Evolutionary conservation across 352 stramenopile species (phyloP).

Genomic region (Phytophthora lateralis): DNA sequence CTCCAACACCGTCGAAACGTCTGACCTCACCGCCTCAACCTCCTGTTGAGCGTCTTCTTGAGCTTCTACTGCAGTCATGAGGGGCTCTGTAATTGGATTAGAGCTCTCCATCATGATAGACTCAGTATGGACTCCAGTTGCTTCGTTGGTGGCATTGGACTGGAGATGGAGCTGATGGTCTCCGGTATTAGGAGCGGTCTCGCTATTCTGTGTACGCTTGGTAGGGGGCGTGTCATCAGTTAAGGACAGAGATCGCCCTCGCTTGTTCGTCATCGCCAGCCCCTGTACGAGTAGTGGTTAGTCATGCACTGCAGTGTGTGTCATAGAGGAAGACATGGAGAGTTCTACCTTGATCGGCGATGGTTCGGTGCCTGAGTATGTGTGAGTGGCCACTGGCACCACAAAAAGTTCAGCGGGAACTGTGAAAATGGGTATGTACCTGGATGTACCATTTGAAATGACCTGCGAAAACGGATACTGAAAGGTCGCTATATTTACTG

Average conservation of each 20-base stretch:
- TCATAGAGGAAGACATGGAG: background rate
- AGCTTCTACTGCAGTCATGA: too few relatives aligned
- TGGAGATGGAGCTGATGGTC: slow-evolving; percentile 10
- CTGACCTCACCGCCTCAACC: background rate
- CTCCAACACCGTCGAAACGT: background rate
- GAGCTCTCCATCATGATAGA: background rate
- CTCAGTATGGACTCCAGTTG: background rate
- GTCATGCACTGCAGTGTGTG: slow-evolving; percentile 1
- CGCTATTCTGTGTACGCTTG: slow-evolving; percentile 24
- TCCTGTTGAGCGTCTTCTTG: slow-evolving; percentile 3
- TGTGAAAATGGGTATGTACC: slow-evolving; percentile 13
- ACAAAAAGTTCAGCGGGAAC: slow-evolving; percentile 27
- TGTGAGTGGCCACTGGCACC: slow-evolving; percentile 38
- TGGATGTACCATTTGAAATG: background rate
- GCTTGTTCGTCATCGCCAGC: slow-evolving; percentile 24
- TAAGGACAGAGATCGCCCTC: slow-evolving; percentile 24
- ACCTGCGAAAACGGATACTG: slow-evolving; percentile 18
- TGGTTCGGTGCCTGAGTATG: slow-evolving; percentile 41
- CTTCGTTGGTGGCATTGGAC: slow-evolving; percentile 1
- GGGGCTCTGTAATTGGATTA: too few relatives aligned
- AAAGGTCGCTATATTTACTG: slow-evolving; percentile 30
- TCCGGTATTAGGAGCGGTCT: slow-evolving; percentile 9
- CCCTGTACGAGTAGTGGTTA: background rate
- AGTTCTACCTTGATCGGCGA: slow-evolving; percentile 12
- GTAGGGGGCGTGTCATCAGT: slow-evolving; percentile 4